phyloP scores from a whole-genome alignment of 768 basidiomycete species.

The Agrocybe praecox region DNA sequence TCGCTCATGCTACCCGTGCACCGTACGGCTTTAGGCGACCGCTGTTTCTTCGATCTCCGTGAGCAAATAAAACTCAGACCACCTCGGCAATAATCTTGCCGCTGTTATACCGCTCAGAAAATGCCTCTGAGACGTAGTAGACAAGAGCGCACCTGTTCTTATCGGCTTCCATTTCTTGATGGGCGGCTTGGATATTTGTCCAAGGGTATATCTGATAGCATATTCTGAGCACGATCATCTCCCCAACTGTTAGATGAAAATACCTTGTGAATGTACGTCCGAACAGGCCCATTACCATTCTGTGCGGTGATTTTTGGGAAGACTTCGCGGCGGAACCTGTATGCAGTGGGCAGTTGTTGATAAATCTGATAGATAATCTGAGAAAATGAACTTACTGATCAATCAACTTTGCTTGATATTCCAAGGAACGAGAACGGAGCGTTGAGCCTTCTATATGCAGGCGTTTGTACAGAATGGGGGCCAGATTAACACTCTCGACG shows the following conservation, averaged over 20 bases:
- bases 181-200: conserved; percentile 79
- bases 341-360: neutral
- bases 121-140: conserved; percentile 1
- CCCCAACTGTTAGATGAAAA: conserved; percentile 14
- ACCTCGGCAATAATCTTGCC: conserved; percentile 52
- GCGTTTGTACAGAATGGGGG: conserved; percentile 78
- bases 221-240: neutral
- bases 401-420: conserved; percentile 79
- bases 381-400: conserved; percentile 39
- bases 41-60: too few relatives aligned
- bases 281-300: conserved; percentile 60
- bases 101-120: conserved; percentile 25
- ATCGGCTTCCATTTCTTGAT: conserved; percentile 83
- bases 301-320: conserved; percentile 60
- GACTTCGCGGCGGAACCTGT: conserved; percentile 57
- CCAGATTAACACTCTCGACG: conserved; percentile 56
- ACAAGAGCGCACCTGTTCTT: conserved; percentile 40
- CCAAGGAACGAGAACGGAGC: conserved; percentile 69
- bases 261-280: conserved; percentile 80
- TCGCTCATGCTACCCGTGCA: too few relatives aligned
- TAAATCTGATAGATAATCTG: neutral
- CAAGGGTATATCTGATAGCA: conserved; percentile 70
- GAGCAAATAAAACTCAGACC: conserved; percentile 4
- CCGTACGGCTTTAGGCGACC: too few relatives aligned
- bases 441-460: conserved; percentile 90